Evolutionary conservation across 805 yeast genomes (phyloP).

Genomic region (Alloascoidea africana): DNA sequence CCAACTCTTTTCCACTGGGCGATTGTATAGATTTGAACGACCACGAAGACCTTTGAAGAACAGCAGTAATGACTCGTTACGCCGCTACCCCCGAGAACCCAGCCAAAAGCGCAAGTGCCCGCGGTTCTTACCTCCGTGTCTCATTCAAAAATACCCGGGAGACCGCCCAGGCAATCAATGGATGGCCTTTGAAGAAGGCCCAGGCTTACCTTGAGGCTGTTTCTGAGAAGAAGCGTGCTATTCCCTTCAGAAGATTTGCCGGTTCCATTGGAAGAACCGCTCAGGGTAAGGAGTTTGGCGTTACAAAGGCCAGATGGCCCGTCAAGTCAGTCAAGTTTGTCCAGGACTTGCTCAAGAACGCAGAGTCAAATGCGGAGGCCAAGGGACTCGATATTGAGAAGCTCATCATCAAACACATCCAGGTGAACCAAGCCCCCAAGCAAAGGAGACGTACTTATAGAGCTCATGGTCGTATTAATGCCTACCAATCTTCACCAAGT

Average conservation of each 20-base stretch:
- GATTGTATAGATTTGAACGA: not conserved
- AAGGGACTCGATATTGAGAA: slow-evolving; percentile 95
- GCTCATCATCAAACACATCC: slow-evolving; percentile 94
- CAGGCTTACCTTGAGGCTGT: slow-evolving; percentile 92
- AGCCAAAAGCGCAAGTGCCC: slow-evolving; percentile 97
- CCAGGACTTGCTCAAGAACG: slow-evolving; percentile 90
- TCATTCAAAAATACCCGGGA: slow-evolving; percentile 99
- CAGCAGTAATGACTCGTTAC: slow-evolving; percentile 87
- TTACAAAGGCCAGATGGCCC: slow-evolving; percentile 99
- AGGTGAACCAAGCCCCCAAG: slow-evolving; percentile 99
- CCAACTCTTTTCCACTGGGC: not conserved
- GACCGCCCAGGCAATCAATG: slow-evolving; percentile 95
- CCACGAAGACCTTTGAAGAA: too few relatives aligned
- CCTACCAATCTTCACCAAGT: slow-evolving; percentile 97
- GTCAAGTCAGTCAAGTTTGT: slow-evolving; percentile 94
- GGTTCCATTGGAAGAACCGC: slow-evolving; percentile 97
- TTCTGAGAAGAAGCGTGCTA: slow-evolving; percentile 96
- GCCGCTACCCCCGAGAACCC: slow-evolving; percentile 98
- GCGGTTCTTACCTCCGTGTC: slow-evolving; percentile 98
- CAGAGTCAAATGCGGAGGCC: slow-evolving; percentile 97
- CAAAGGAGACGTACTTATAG: slow-evolving; percentile 99
- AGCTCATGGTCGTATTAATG: slow-evolving; percentile 99
- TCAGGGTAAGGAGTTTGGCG: slow-evolving; percentile 99
- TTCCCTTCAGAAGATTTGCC: slow-evolving; percentile 98
- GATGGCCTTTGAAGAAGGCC: slow-evolving; percentile 96